phyloP scores from a whole-genome alignment of 116 monocot species.

The Dioscorea cayenensis region DNA sequence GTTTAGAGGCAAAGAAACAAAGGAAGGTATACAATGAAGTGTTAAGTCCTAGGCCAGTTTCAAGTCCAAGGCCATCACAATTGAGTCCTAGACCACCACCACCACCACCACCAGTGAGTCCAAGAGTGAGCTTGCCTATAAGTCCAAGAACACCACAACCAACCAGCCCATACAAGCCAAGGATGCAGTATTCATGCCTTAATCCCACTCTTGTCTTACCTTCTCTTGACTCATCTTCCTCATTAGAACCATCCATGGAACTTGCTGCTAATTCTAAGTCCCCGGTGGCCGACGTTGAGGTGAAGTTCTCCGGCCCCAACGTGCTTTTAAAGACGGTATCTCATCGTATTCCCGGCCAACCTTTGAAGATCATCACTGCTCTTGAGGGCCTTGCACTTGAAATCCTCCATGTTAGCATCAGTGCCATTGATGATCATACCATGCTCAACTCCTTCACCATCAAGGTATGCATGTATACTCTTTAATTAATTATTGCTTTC shows the following conservation, averaged over 20 bases:
- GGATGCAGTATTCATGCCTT: constrained; percentile 11
- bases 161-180: constrained; percentile 67
- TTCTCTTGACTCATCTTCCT: constrained; percentile 29
- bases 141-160: constrained; percentile 80
- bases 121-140: constrained; percentile 23
- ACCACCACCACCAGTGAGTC: constrained; percentile 29
- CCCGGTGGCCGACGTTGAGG: constrained; percentile 65
- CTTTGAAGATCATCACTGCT: constrained; percentile 55
- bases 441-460: constrained; percentile 91
- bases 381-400: constrained; percentile 75
- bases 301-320: constrained; percentile 76
- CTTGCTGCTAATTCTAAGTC: constrained; percentile 42
- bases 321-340: constrained; percentile 78
- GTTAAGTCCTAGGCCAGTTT: constrained; percentile 49
- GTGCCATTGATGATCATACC: constrained; percentile 54
- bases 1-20: constrained; percentile 79
- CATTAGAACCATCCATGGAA: constrained; percentile 10
- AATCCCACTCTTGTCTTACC: constrained; percentile 8
- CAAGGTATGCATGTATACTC: constrained; percentile 39
- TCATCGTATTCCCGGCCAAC: constrained; percentile 58
- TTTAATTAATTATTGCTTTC: background rate
- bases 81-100: constrained; percentile 34
- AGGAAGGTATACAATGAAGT: constrained; percentile 73
- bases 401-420: constrained; percentile 74
- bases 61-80: constrained; percentile 42